These are phyloP conservation scores for Rhizopogon vulgaris DNA, from an alignment of 768 basidiomycete species.

Conservation along the genomic window DNA sequence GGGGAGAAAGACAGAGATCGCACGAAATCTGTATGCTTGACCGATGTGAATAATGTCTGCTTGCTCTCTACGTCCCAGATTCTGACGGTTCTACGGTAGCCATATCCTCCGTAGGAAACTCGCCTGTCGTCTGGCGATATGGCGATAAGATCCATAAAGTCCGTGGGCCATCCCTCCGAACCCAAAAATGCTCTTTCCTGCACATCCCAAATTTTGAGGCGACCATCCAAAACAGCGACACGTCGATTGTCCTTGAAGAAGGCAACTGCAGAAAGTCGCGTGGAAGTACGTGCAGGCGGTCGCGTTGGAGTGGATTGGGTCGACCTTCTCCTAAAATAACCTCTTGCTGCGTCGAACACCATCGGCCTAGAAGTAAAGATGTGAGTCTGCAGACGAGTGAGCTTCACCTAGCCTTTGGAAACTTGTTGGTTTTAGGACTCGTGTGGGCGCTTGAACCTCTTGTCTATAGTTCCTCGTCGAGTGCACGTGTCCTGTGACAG, in stretches of 20 bases:
- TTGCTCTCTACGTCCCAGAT: slow-evolving; percentile 25
- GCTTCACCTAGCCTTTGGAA: too few relatives aligned
- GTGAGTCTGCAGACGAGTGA: too few relatives aligned
- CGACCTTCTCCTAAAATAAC: background rate
- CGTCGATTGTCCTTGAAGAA: slow-evolving; percentile 24
- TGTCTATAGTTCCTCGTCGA: too few relatives aligned
- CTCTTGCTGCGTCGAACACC: too few relatives aligned
- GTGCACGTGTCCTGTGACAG: too few relatives aligned
- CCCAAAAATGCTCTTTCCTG: slow-evolving; percentile 6
- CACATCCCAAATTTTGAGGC: slow-evolving; percentile 22
- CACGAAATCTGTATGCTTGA: background rate
- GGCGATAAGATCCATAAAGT: slow-evolving; percentile 13
- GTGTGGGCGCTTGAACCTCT: too few relatives aligned
- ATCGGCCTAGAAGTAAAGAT: too few relatives aligned
- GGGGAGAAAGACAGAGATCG: too few relatives aligned
- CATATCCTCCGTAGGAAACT: slow-evolving; percentile 23
- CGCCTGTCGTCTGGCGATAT: slow-evolving; percentile 25
- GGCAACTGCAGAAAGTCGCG: too few relatives aligned
- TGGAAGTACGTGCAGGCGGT: too few relatives aligned
- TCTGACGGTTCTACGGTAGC: slow-evolving; percentile 24
- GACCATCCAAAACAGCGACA: slow-evolving; percentile 18
- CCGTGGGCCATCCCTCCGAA: too few relatives aligned
- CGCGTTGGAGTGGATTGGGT: background rate
- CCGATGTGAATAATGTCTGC: slow-evolving; percentile 16
- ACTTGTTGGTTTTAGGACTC: too few relatives aligned